A percentile compares a stretch with the other conserved stretches of the same genome.
These are phyloP conservation scores for Phytophthora sp. DNA, from an alignment of 352 stramenopile genomes.

Conservation along the genomic window DNA sequence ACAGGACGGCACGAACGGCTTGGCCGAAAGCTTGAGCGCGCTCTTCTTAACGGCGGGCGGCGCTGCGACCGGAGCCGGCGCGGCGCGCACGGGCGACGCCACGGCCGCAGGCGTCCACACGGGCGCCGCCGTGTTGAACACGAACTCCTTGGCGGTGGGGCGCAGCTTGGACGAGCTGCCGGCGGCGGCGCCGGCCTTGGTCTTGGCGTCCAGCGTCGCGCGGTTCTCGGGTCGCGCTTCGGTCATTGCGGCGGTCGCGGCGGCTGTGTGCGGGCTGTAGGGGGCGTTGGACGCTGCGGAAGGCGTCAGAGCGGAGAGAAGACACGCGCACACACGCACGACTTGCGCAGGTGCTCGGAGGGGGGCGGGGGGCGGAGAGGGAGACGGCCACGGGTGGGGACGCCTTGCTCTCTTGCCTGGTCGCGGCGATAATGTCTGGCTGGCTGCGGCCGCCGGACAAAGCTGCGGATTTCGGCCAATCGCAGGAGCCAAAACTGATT, in stretches of 20 bases:
- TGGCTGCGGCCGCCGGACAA: neutral
- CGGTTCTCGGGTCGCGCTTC: slow-evolving; percentile 25
- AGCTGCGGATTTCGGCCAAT: slow-evolving; percentile 8
- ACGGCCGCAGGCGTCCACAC: slow-evolving; percentile 48
- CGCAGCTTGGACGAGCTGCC: slow-evolving; percentile 55
- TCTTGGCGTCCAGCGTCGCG: slow-evolving; percentile 25
- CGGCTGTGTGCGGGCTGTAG: neutral
- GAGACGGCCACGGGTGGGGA: neutral
- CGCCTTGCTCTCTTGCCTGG: slow-evolving; percentile 1
- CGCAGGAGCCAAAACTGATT: neutral
- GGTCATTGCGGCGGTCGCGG: slow-evolving; percentile 12
- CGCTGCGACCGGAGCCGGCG: slow-evolving; percentile 7
- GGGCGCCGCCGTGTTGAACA: slow-evolving; percentile 62
- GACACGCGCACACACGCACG: slow-evolving; percentile 34
- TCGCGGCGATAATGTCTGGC: slow-evolving; percentile 26
- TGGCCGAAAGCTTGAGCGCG: slow-evolving; percentile 59
- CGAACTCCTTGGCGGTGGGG: slow-evolving; percentile 65
- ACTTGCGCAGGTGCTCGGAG: slow-evolving; percentile 30
- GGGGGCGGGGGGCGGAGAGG: slow-evolving; percentile 2
- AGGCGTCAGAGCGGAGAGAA: neutral
- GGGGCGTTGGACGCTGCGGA: neutral
- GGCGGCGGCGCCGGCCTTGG: slow-evolving; percentile 4
- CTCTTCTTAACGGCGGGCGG: slow-evolving; percentile 31
- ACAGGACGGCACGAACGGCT: slow-evolving; percentile 68
- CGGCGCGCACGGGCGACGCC: slow-evolving; percentile 1